Conservation (phyloP, 805 yeast genomes). For the Saturnispora sekii region DNA sequence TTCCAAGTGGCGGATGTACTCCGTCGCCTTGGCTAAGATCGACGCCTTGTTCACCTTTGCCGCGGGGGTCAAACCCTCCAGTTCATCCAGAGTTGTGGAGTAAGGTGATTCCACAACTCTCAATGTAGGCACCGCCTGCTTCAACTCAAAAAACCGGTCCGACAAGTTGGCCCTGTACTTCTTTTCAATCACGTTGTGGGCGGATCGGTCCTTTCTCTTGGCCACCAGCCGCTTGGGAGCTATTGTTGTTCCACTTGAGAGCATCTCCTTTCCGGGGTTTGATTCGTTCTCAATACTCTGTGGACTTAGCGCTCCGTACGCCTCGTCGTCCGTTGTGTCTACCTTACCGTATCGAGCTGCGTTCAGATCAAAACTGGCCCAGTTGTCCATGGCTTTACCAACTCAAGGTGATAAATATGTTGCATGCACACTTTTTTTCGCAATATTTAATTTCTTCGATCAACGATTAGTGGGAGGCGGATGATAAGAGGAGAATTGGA, state of each 20-base stretch:
- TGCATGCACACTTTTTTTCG: neutral
- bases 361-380: too few species aligned
- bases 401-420: too few species aligned
- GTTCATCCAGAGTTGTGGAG: conserved; percentile 30
- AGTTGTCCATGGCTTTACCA: too few species aligned
- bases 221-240: conserved; percentile 12
- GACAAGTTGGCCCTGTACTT: conserved; percentile 73
- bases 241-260: too few species aligned
- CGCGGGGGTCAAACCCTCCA: conserved; percentile 73
- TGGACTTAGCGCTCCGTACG: too few species aligned
- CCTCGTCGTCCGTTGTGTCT: too few species aligned
- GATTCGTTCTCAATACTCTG: too few species aligned
- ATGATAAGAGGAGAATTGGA: too few species aligned
- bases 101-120: conserved; percentile 40
- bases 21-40: conserved; percentile 67
- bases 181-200: conserved; percentile 76
- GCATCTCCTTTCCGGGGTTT: too few species aligned
- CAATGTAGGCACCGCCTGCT: conserved; percentile 72
- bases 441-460: too few species aligned
- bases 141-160: conserved; percentile 53
- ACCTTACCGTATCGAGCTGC: too few species aligned
- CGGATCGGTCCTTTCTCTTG: conserved; percentile 41
- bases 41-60: conserved; percentile 69
- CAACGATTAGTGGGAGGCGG: too few species aligned
- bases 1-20: conserved; percentile 68